Conservation (phyloP, 805 yeast genomes). For the Candida multigemmis region DNA sequence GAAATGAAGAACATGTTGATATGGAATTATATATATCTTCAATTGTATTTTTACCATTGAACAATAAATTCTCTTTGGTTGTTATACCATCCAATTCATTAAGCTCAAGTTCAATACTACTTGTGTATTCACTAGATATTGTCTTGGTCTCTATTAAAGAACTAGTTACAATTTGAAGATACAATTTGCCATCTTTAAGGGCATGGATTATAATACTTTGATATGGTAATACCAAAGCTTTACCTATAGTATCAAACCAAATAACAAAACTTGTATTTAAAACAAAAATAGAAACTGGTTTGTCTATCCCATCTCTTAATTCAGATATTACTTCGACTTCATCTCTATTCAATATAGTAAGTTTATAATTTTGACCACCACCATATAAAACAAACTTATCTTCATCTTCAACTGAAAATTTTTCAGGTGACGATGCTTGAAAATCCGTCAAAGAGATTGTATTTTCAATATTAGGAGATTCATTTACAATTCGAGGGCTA, state of each 20-base stretch:
- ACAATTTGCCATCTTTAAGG: conserved; percentile 13
- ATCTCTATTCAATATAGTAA: conserved; percentile 8
- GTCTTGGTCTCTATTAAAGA: conserved; percentile 5
- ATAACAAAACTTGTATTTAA: conserved; percentile 24
- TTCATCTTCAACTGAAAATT: conserved; percentile 21
- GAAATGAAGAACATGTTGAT: conserved; percentile 28
- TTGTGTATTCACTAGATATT: neutral
- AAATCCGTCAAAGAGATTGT: conserved; percentile 24
- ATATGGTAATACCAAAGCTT: conserved; percentile 28
- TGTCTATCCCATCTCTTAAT: neutral
- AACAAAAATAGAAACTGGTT: conserved; percentile 15
- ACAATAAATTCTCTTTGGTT: conserved; percentile 2
- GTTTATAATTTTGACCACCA: conserved; percentile 16
- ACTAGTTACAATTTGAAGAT: conserved; percentile 21
- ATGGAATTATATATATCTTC: conserved; percentile 21
- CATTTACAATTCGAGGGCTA: conserved; percentile 6
- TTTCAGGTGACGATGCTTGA: conserved; percentile 29
- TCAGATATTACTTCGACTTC: conserved; percentile 3
- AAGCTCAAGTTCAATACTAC: too few relatives aligned
- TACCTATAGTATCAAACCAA: conserved; percentile 12
- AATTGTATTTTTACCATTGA: conserved; percentile 3
- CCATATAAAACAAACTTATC: conserved; percentile 34
- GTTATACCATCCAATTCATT: neutral
- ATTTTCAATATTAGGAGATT: conserved; percentile 31
- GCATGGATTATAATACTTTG: conserved; percentile 25